Conservation (phyloP, 2,329 filamentous ascomycete species). For the Berkeleyomyces rouxiae region DNA sequence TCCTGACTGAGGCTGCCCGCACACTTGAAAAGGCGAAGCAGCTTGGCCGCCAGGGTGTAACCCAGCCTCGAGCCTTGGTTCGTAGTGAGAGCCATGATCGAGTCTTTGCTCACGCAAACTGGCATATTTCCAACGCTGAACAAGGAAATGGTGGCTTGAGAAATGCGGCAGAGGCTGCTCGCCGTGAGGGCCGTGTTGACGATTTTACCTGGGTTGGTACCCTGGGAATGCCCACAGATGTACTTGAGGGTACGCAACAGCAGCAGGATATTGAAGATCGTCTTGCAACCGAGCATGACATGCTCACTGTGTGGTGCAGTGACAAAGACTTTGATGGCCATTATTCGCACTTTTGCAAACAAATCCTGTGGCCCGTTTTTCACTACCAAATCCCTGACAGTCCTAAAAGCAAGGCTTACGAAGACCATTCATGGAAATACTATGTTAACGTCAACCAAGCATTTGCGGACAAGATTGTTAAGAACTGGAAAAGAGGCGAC, state of each 20-base stretch:
- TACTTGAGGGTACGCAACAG: slow-evolving; percentile 53
- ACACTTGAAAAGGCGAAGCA: slow-evolving; percentile 35
- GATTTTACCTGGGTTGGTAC: slow-evolving; percentile 87
- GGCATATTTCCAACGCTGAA: slow-evolving; percentile 69
- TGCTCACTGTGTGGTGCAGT: slow-evolving; percentile 67
- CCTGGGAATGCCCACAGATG: slow-evolving; percentile 85
- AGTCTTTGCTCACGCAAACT: slow-evolving; percentile 61
- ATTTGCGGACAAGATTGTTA: slow-evolving; percentile 78
- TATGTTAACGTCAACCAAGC: slow-evolving; percentile 86
- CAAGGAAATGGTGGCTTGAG: slow-evolving; percentile 86
- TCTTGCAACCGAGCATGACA: slow-evolving; percentile 65
- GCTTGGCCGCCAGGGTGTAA: slow-evolving; percentile 39
- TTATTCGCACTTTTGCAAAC: slow-evolving; percentile 93
- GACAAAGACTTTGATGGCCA: slow-evolving; percentile 91
- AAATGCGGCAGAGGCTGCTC: slow-evolving; percentile 69
- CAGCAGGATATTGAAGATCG: slow-evolving; percentile 72
- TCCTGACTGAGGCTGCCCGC: slow-evolving; percentile 52
- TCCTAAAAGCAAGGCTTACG: slow-evolving; percentile 94
- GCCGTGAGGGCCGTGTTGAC: slow-evolving; percentile 48
- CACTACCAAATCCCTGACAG: slow-evolving; percentile 97
- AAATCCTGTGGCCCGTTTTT: slow-evolving; percentile 93
- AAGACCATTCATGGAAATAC: slow-evolving; percentile 92
- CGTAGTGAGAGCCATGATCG: slow-evolving; percentile 49
- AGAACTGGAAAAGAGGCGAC: slow-evolving; percentile 86
- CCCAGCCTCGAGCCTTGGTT: slow-evolving; percentile 34